Percentiles rank a stretch among this genome's conserved stretches.
phyloP scores from a whole-genome alignment of 768 basidiomycete genomes.

The Phanerochaete sordida region DNA sequence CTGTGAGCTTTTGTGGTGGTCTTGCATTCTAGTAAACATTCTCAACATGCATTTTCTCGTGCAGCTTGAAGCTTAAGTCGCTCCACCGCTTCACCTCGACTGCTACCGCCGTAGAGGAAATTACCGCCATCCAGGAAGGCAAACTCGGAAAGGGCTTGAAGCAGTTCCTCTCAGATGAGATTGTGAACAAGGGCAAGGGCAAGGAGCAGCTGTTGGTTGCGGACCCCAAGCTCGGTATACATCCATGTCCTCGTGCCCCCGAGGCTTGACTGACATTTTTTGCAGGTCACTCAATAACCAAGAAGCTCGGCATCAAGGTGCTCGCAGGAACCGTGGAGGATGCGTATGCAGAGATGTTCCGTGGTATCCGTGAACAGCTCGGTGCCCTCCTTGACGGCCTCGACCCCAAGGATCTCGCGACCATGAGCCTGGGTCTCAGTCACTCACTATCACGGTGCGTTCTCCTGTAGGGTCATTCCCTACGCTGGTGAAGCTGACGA shows the following conservation, averaged over 20 bases:
- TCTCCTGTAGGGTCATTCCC: too few species aligned
- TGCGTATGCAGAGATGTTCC: constrained; percentile 77
- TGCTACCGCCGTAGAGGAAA: constrained; percentile 94
- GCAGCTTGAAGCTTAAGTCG: constrained; percentile 88
- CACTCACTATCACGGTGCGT: constrained; percentile 91
- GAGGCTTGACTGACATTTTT: neutral
- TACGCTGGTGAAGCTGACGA: neutral
- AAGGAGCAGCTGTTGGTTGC: constrained; percentile 83
- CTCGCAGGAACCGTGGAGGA: constrained; percentile 45
- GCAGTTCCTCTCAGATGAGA: constrained; percentile 85
- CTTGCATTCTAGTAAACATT: neutral
- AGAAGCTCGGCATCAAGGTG: constrained; percentile 92
- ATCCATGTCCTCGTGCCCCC: neutral
- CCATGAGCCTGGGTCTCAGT: constrained; percentile 96
- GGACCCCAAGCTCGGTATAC: constrained; percentile 86
- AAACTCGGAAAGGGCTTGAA: constrained; percentile 92
- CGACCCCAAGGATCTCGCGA: constrained; percentile 91
- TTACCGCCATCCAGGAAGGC: constrained; percentile 88
- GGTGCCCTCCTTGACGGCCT: constrained; percentile 83
- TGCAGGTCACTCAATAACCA: constrained; percentile 80
- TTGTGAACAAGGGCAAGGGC: constrained; percentile 80
- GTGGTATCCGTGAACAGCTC: constrained; percentile 91
- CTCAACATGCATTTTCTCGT: constrained; percentile 7
- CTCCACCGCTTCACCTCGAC: constrained; percentile 97
- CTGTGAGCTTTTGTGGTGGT: constrained; percentile 46